Evolutionary conservation across 2,329 filamentous ascomycete species (phyloP), one percentile per base, ranked within the genome.

Genomic region (Drechslerella coelobrocha): DNA sequence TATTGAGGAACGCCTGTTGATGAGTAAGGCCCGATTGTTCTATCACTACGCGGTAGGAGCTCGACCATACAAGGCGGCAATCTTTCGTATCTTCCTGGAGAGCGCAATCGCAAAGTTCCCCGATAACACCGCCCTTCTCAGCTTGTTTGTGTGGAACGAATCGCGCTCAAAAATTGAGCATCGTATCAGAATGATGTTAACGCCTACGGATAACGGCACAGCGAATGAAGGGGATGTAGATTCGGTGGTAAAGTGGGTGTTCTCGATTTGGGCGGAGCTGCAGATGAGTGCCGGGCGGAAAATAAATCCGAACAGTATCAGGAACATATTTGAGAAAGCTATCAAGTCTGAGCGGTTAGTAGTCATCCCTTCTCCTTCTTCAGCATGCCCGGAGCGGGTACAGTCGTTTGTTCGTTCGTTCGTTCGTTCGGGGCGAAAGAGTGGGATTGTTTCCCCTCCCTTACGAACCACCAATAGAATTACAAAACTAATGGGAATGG

Each of bases 71-170:
- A 87, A 88, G 56, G 88, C 90, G 2, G 80, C 82, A 0, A 82
- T 87, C 17, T 78, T 95, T 31, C 87, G 89, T 45, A 79, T 83
- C 6, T 81, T 87, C 10, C 79, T 96, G 0, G 79, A 81, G 2
- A 79, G 81, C 1, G 89, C 88, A 72, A 81, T 94, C 21, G 75
- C 75, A 0, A 77, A 80, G 5, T 96, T 92, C 77, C 91, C 92
- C 0, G 81, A 82, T 52, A 97, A 96, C 79, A 89, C 86, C 1
- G 82, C 91, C 4, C 88, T 97, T 72, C 82, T 95, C 0, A 82
- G 84, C 0, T 80, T 94, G 0, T 89, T 89, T 73, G 84, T 87
- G n/a, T 89, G 88, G 82, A 87, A 90, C 72, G 88, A 93, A 76
- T 82, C 86, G 1, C 85, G 88, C 6, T 85, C 91, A 45, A 84